Percentiles rank a stretch among this genome's conserved stretches.
These are phyloP conservation scores for Cutaneotrichosporon spelunceum DNA, from an alignment of 1,284 basidiomycete species.

Conservation along the genomic window DNA sequence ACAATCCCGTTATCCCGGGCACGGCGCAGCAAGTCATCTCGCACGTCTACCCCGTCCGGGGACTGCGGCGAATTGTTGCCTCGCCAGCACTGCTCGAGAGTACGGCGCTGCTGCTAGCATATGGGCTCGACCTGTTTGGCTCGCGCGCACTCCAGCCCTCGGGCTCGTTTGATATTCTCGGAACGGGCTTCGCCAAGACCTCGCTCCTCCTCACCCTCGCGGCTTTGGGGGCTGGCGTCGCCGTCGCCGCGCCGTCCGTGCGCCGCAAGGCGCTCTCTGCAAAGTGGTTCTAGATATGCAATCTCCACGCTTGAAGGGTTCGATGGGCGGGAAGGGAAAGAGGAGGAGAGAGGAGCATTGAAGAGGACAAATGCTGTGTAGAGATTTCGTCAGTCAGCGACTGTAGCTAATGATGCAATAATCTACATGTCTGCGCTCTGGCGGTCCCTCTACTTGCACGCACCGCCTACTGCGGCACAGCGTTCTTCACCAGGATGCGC, in stretches of 20 bases:
- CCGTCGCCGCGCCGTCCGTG: conserved; percentile 60
- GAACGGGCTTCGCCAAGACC: conserved; percentile 85
- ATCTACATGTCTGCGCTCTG: not conserved
- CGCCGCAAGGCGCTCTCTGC: conserved; percentile 40
- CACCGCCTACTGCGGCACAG: not conserved
- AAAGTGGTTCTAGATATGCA: conserved; percentile 43
- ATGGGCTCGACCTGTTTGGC: conserved; percentile 82
- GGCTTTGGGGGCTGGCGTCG: conserved; percentile 68
- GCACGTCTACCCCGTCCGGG: conserved; percentile 59
- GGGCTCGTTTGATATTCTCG: conserved; percentile 89
- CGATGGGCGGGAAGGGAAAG: no score
- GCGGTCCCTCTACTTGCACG: not conserved
- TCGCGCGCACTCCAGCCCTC: conserved; percentile 75
- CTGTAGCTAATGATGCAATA: no score
- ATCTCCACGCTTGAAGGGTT: no score
- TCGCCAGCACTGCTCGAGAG: conserved; percentile 85
- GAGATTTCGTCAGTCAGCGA: no score
- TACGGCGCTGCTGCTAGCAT: conserved; percentile 80
- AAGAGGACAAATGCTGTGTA: no score
- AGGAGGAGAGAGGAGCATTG: no score
- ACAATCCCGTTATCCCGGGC: conserved; percentile 71
- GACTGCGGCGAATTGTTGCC: conserved; percentile 64
- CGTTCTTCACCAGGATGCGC: conserved; percentile 49
- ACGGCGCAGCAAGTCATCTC: conserved; percentile 68
- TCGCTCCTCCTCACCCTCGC: conserved; percentile 82